These are phyloP conservation scores for Medicago ruthenica DNA, from an alignment of 306 rosid species.

Conservation along the genomic window DNA sequence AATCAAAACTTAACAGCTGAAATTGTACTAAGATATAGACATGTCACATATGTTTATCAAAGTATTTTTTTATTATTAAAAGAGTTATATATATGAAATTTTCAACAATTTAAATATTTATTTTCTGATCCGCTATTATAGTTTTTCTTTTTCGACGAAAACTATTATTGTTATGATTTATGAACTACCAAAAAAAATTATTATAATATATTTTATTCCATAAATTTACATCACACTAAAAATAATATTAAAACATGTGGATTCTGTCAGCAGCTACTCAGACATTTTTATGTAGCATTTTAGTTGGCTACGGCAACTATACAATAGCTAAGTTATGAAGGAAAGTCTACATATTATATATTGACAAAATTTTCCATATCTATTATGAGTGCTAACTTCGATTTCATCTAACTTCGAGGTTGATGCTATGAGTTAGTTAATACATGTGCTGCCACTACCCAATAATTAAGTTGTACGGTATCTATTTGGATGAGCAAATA, in stretches of 20 bases:
- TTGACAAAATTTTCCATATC: slow-evolving; percentile 41
- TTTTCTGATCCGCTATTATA: too few species aligned
- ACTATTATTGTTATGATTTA: too few species aligned
- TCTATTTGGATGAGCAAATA: slow-evolving; percentile 29
- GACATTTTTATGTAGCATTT: neutral
- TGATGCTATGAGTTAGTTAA: slow-evolving; percentile 50
- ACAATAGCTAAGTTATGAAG: neutral
- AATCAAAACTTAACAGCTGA: too few species aligned
- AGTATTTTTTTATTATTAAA: too few species aligned
- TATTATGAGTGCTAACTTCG: slow-evolving; percentile 23
- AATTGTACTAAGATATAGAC: too few species aligned
- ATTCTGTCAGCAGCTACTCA: neutral
- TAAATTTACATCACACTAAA: too few species aligned
- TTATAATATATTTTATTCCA: too few species aligned
- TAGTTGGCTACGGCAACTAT: slow-evolving; percentile 1
- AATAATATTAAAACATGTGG: neutral
- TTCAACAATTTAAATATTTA: too few species aligned
- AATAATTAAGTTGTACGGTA: slow-evolving; percentile 23
- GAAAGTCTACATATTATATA: neutral
- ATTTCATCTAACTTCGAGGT: slow-evolving; percentile 62
- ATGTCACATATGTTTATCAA: too few species aligned
- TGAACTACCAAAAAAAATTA: too few species aligned
- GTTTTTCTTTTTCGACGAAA: too few species aligned
- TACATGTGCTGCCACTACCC: slow-evolving; percentile 44
- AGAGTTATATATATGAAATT: too few species aligned